Conservation (phyloP, 305 asterid species). For the Fraxinus dipetala region DNA sequence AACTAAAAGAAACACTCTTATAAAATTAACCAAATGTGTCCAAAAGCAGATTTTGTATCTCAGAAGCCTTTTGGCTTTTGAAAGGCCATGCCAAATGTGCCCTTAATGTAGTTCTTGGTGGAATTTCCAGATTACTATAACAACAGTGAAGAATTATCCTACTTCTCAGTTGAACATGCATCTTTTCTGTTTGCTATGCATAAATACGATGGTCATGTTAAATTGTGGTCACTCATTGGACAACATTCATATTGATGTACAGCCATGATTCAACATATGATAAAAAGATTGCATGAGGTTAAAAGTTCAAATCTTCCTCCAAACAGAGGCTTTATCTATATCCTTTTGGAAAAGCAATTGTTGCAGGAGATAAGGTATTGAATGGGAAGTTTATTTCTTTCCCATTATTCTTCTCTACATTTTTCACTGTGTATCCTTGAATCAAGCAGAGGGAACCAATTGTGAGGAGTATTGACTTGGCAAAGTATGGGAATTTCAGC, state of each 20-base stretch:
- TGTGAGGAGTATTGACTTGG: slow-evolving; percentile 26
- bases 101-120: neutral
- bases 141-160: neutral
- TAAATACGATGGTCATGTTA: neutral
- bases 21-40: too few relatives aligned
- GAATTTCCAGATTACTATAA: neutral
- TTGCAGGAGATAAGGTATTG: slow-evolving; percentile 32
- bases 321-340: slow-evolving; percentile 26
- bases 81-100: neutral
- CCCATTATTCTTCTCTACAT: neutral
- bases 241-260: slow-evolving; percentile 5
- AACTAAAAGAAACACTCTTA: too few relatives aligned
- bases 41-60: neutral
- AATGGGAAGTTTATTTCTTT: slow-evolving; percentile 27
- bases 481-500: slow-evolving; percentile 2
- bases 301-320: slow-evolving; percentile 18
- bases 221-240: neutral
- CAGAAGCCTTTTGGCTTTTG: neutral
- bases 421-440: slow-evolving; percentile 8
- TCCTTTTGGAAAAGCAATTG: slow-evolving; percentile 39
- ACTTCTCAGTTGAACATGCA: neutral
- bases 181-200: neutral
- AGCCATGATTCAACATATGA: neutral
- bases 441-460: slow-evolving; percentile 14
- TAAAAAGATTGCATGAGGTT: slow-evolving; percentile 22